Evolutionary conservation across 371 early-diverging fungal genomes (phyloP).

Genomic region (Mucor lusitanicus): DNA sequence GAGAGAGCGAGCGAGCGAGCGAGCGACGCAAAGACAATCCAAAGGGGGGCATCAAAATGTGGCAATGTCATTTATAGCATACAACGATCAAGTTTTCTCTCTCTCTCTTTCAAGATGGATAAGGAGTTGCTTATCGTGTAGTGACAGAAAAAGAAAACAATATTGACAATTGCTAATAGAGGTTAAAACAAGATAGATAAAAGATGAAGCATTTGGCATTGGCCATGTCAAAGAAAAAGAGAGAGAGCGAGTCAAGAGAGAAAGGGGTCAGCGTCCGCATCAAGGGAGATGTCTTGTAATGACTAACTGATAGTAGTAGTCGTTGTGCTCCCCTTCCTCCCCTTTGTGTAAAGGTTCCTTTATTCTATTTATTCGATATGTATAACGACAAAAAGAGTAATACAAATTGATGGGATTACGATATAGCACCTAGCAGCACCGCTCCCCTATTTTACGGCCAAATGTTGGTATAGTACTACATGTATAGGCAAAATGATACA

Average conservation of each 20-base stretch:
- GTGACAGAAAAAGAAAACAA: background rate
- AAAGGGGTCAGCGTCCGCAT: background rate
- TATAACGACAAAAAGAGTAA: constrained; percentile 3
- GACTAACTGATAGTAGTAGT: background rate
- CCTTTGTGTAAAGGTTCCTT: constrained; percentile 1
- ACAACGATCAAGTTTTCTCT: background rate
- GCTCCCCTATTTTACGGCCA: background rate
- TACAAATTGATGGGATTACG: background rate
- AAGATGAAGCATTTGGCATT: background rate
- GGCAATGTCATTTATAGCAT: background rate
- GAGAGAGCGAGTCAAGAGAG: background rate
- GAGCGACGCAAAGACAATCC: background rate
- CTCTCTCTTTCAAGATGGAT: background rate
- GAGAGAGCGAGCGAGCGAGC: background rate
- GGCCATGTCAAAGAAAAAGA: background rate
- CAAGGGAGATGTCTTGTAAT: background rate
- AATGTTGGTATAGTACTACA: background rate
- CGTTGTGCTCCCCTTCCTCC: background rate
- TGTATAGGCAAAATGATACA: background rate
- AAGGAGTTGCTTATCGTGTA: background rate
- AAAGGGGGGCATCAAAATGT: background rate
- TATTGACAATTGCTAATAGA: background rate
- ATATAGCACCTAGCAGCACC: background rate
- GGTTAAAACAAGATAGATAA: background rate
- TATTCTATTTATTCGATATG: background rate